phyloP scores from a whole-genome alignment of 2,329 filamentous ascomycete species.

The Coniochaeta ligniaria region DNA sequence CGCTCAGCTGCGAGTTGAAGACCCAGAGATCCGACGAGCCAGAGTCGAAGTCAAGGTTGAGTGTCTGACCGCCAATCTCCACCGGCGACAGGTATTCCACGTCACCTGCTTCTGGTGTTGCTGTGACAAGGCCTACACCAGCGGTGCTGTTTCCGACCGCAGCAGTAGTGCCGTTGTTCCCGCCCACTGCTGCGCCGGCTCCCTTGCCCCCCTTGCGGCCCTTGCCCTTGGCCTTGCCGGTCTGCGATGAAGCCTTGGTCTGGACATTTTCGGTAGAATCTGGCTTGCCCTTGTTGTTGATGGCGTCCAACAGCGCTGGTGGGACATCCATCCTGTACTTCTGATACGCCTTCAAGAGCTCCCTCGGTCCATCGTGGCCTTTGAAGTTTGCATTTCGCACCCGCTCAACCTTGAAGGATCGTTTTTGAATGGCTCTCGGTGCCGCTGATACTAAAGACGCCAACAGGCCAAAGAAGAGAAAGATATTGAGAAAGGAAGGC shows the following conservation, averaged over 20 bases:
- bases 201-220: slow-evolving; percentile 4
- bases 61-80: slow-evolving; percentile 58
- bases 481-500: slow-evolving; percentile 15
- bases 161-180: background rate
- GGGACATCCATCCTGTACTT: slow-evolving; percentile 57
- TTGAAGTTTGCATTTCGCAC: slow-evolving; percentile 47
- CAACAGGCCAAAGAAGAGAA: slow-evolving; percentile 39
- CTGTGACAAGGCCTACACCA: slow-evolving; percentile 51
- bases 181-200: slow-evolving; percentile 2
- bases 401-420: slow-evolving; percentile 56
- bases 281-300: slow-evolving; percentile 17
- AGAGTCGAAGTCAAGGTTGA: slow-evolving; percentile 69
- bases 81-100: slow-evolving; percentile 65
- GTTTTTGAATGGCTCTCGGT: slow-evolving; percentile 36
- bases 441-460: slow-evolving; percentile 38
- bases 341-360: slow-evolving; percentile 58
- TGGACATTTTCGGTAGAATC: slow-evolving; percentile 7
- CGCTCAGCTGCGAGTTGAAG: slow-evolving; percentile 54
- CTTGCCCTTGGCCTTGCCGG: slow-evolving; percentile 1
- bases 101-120: slow-evolving; percentile 58
- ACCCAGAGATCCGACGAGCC: slow-evolving; percentile 72
- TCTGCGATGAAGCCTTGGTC: slow-evolving; percentile 1
- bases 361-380: slow-evolving; percentile 47
- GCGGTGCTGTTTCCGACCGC: slow-evolving; percentile 15
- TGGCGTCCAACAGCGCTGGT: slow-evolving; percentile 29